These are phyloP conservation scores for Thielaviopsis cerberus DNA, from an alignment of 2,329 filamentous ascomycete species.

Conservation along the genomic window DNA sequence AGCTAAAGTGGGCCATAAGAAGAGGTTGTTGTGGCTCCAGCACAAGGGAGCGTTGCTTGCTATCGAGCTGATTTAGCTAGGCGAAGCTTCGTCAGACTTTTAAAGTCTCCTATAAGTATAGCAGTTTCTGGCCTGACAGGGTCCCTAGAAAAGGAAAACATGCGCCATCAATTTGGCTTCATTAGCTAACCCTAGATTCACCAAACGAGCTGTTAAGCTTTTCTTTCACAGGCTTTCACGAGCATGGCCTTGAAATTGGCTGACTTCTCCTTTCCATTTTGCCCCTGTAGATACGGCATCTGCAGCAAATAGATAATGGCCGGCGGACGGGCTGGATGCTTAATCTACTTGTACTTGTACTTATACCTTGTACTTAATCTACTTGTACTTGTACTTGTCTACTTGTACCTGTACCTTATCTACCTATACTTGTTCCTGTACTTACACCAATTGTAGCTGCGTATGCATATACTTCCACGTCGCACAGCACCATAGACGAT, in stretches of 20 bases:
- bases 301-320: neutral
- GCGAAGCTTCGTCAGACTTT: neutral
- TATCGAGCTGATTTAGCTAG: neutral
- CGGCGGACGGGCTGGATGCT: neutral
- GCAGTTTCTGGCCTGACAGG: neutral
- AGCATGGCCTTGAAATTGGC: neutral
- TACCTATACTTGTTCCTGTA: neutral
- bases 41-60: neutral
- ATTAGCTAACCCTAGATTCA: neutral
- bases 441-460: no score
- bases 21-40: neutral
- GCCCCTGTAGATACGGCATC: neutral
- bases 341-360: neutral
- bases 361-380: no score
- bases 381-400: no score
- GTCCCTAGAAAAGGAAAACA: neutral
- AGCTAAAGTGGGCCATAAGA: neutral
- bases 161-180: neutral
- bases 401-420: neutral
- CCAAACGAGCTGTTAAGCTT: neutral
- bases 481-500: neutral
- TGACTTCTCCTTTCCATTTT: neutral
- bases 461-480: neutral
- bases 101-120: neutral
- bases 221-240: neutral